phyloP scores from a whole-genome alignment of 2,329 filamentous ascomycete species.

The Orbilia oligospora region DNA sequence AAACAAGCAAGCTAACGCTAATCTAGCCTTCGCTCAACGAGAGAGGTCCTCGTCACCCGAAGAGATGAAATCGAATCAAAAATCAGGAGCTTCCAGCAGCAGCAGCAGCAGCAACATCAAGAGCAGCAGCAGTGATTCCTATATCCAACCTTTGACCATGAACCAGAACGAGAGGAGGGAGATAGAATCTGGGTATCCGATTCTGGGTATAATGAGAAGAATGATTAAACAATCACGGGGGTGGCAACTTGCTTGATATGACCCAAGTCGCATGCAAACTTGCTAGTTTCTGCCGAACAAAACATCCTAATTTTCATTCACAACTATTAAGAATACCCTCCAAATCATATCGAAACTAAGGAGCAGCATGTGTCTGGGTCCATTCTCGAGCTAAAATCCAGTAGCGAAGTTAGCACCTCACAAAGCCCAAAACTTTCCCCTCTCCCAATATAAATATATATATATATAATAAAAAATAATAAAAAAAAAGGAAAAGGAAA shows the following conservation, averaged over 20 bases:
- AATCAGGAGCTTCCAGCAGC: conserved; percentile 19
- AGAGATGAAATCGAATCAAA: conserved; percentile 50
- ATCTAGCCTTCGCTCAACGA: conserved; percentile 20
- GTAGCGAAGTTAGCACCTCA: not conserved
- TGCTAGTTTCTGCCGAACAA: conserved; percentile 30
- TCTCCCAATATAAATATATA: no score
- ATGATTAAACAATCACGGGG: not conserved
- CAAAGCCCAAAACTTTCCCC: no score
- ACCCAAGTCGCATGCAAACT: not conserved
- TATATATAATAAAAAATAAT: no score
- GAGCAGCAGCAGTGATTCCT: not conserved
- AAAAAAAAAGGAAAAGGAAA: not conserved
- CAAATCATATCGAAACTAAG: conserved; percentile 65
- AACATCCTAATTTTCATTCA: not conserved
- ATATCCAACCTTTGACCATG: not conserved
- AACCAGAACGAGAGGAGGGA: not conserved
- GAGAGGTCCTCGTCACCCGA: conserved; percentile 34
- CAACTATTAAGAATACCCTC: conserved; percentile 39
- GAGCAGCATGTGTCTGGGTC: conserved; percentile 85
- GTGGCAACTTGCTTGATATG: not conserved
- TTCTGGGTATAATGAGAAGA: conserved; percentile 10
- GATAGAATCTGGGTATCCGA: not conserved
- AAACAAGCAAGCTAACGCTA: not conserved
- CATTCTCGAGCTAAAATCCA: conserved; percentile 74
- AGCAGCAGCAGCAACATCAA: conserved; percentile 1